These are phyloP conservation scores for Serpula lacrymans DNA, from an alignment of 768 basidiomycete species.

Conservation along the genomic window DNA sequence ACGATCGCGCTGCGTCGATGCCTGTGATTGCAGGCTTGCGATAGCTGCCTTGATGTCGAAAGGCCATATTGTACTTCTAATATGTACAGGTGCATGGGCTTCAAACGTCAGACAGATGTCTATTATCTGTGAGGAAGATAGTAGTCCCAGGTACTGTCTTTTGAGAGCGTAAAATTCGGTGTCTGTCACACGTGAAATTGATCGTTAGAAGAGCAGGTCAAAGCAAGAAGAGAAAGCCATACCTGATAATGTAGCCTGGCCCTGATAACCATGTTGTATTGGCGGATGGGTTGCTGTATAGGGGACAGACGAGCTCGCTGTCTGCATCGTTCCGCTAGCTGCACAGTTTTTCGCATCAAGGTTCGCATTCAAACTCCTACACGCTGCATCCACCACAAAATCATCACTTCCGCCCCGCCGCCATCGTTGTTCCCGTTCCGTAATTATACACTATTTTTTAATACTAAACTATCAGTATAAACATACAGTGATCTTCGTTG, in stretches of 20 bases:
- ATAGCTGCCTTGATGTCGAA: slow-evolving; percentile 64
- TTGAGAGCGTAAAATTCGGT: slow-evolving; percentile 56
- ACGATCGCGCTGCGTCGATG: slow-evolving; percentile 18
- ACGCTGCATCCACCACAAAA: too few species aligned
- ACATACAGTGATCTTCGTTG: too few species aligned
- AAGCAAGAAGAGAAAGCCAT: slow-evolving; percentile 23
- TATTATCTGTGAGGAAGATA: slow-evolving; percentile 69
- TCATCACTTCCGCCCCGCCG: too few species aligned
- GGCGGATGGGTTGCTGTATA: slow-evolving; percentile 33
- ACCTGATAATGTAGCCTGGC: slow-evolving; percentile 31
- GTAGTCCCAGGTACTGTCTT: slow-evolving; percentile 64
- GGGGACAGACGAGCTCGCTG: slow-evolving; percentile 35
- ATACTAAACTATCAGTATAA: too few species aligned
- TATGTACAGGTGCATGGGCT: slow-evolving; percentile 59
- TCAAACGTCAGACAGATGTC: slow-evolving; percentile 77
- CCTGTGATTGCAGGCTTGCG: slow-evolving; percentile 39
- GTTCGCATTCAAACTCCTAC: slow-evolving; percentile 47
- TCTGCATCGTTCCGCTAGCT: slow-evolving; percentile 66
- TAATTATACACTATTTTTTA: too few species aligned
- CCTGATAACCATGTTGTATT: slow-evolving; percentile 32
- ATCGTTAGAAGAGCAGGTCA: slow-evolving; percentile 13
- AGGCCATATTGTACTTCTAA: slow-evolving; percentile 72
- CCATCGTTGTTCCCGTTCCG: too few species aligned
- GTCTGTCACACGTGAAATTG: slow-evolving; percentile 36
- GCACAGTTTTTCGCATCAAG: slow-evolving; percentile 72